Base-by-base conservation (phyloP, 305 asterid species). In the Ajuga reptans region DNA sequence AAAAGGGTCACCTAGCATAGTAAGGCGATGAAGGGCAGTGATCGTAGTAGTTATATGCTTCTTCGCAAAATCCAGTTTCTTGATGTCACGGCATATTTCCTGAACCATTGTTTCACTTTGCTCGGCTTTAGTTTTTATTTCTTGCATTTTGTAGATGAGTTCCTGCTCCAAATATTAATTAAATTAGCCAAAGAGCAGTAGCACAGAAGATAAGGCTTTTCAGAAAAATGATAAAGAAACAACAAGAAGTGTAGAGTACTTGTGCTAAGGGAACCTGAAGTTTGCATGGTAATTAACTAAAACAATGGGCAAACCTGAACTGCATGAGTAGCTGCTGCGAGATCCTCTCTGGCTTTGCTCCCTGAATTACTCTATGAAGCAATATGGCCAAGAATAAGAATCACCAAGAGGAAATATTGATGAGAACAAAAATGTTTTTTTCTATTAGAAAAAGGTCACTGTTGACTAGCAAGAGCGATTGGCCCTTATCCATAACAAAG, bases 61-160 rank as follows among this genome's bases (percentile, higher is more conserved):
- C 86, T 93, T 93, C 15, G 99, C 97, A 78, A 93, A 93, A 89
- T 93, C 99, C 66, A 93, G 83, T 82, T 93, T 93, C 88, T 93
- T 93, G 80, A 93, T 93, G 77, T 93, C 99, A 69, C 99, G 99
- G 61, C 99, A 93, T 76, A 93, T 93, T 86, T 93, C 99, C 85
- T 93, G 99, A 81, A 93, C 99, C 99, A 93, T 93, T 68, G 96
- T 87, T 84, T 93, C 99, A 77, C 97, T 93, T 87, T 93, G 99
- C 85, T 91, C 97, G 64, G 99, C 99, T 73, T 93, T 93, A 72
- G 86, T 85, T 84, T 91, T 93, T 56, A 93, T 93, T 84, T 93
- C 99, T 85, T 95, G 88, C 82, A 89, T 86, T 83, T 93, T 93
- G 80, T 83, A 66, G 85, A 89, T 86, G 87, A 93, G 99, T 81